phyloP scores from a whole-genome alignment of 805 yeast species.

The Yarrowia bubula region DNA sequence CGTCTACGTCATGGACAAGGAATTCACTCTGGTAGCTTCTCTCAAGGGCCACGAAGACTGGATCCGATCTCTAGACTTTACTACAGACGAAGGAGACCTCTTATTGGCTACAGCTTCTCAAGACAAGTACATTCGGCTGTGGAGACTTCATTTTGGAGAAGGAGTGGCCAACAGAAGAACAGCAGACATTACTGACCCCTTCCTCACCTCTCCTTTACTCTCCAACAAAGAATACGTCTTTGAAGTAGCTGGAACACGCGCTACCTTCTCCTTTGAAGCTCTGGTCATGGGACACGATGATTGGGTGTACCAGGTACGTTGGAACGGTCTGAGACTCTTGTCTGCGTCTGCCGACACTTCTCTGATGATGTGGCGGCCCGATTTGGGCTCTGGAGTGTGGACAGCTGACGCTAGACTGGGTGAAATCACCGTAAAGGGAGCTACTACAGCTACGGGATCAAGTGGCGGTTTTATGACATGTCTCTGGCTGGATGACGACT shows the following conservation, averaged over 20 bases:
- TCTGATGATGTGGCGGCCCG: constrained; percentile 91
- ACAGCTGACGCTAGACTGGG: constrained; percentile 77
- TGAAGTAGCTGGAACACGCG: constrained; percentile 34
- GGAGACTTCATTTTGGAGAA: constrained; percentile 57
- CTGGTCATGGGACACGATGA: constrained; percentile 97
- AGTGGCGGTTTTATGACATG: constrained; percentile 70
- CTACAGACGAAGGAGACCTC: constrained; percentile 46
- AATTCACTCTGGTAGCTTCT: constrained; percentile 47
- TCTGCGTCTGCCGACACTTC: constrained; percentile 94
- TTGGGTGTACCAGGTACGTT: constrained; percentile 82
- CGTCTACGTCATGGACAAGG: constrained; percentile 43
- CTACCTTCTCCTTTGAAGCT: constrained; percentile 74
- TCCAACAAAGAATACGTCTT: constrained; percentile 74
- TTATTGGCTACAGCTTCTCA: constrained; percentile 87
- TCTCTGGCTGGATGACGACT: constrained; percentile 58
- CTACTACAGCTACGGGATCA: constrained; percentile 97
- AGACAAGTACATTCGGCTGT: constrained; percentile 85
- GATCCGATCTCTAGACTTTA: constrained; percentile 72
- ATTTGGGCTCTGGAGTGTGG: constrained; percentile 85
- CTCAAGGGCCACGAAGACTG: constrained; percentile 95
- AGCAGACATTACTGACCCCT: constrained; percentile 40
- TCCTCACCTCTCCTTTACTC: constrained; percentile 41
- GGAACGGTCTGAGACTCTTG: constrained; percentile 65
- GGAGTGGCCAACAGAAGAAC: constrained; percentile 45
- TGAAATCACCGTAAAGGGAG: constrained; percentile 92